phyloP scores from a whole-genome alignment of 2,329 filamentous ascomycete genomes.

The Colletotrichum orchidophilum region DNA sequence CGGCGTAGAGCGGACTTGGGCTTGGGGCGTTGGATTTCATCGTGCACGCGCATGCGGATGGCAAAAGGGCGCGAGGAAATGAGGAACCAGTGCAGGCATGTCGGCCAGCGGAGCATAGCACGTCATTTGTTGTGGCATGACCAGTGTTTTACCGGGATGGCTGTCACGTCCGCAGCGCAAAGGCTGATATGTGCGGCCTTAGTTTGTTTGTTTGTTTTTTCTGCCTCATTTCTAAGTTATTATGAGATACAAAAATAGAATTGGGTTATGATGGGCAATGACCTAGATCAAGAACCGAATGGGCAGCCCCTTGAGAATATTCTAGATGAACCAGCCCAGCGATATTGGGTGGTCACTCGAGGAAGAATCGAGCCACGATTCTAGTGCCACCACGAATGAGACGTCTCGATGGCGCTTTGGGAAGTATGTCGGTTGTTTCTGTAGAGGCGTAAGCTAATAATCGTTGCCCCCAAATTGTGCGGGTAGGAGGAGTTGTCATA shows the following conservation, averaged over 20 bases:
- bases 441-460: neutral
- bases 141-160: neutral
- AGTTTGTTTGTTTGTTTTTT: neutral
- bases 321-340: neutral
- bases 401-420: neutral
- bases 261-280: neutral
- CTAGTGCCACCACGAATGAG: neutral
- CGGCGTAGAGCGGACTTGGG: neutral
- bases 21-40: slow-evolving; percentile 5
- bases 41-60: slow-evolving; percentile 7
- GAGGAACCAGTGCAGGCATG: neutral
- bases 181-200: neutral
- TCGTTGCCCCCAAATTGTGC: neutral
- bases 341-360: neutral
- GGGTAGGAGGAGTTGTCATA: neutral
- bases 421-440: no score
- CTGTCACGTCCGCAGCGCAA: neutral
- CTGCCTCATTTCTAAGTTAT: neutral
- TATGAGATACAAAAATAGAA: slow-evolving; percentile 12
- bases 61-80: neutral
- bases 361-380: neutral
- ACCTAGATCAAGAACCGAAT: neutral
- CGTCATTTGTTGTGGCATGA: neutral
- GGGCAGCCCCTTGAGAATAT: neutral
- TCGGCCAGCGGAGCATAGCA: neutral